Base-by-base conservation (phyloP, 108 stramenopile species). In the Epithemia pelagica region DNA sequence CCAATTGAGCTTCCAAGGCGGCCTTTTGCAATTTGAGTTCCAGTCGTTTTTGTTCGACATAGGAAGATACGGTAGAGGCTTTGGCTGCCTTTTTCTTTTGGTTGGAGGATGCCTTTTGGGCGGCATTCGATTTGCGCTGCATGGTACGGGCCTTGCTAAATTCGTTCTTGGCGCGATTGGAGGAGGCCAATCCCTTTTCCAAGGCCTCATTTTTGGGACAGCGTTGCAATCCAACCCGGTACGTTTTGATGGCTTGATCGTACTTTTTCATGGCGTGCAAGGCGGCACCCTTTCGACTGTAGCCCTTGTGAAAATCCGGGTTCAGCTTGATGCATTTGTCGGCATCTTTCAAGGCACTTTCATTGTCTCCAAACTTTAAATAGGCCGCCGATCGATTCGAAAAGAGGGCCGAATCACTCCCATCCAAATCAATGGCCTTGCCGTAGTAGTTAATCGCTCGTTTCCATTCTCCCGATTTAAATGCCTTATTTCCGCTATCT, bases 1-100 rank as follows among this genome's bases (percentile, higher is more conserved):
- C 64, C 54, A 75, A 23, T 53, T 75, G 67, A 7, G 74, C 57
- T 60, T 75, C 66, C 18, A 75, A 23, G 0, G 59, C 64, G 0
- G 57, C 46, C 74, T 69, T 70, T 65, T 75, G 69, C 58, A 75
- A 54, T 63, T 76, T 63, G 46, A 76, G 32, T 30, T 67, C 65
- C 69, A 37, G 31, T 54, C 65, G 63, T 54, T 59, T 70, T 27
- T 63, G 55, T 18, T 58, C 54, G n/a, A 74, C 67, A 57, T 68
- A 74, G 2, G 28, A 24, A 23, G 65, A 18, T 2, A 66, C 54
- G 30, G 63, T 63, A n/a, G 32, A 46, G 33, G 71, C 8, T 25
- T 33, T n/a, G 2, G n/a, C 21, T 1, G 70, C 70, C 54, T 70
- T 70, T 24, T 28, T 20, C 26, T 70, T 26, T n/a, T 28, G 46